Conservation (phyloP, 345 rosid species). For the Salix koriyanagi region DNA sequence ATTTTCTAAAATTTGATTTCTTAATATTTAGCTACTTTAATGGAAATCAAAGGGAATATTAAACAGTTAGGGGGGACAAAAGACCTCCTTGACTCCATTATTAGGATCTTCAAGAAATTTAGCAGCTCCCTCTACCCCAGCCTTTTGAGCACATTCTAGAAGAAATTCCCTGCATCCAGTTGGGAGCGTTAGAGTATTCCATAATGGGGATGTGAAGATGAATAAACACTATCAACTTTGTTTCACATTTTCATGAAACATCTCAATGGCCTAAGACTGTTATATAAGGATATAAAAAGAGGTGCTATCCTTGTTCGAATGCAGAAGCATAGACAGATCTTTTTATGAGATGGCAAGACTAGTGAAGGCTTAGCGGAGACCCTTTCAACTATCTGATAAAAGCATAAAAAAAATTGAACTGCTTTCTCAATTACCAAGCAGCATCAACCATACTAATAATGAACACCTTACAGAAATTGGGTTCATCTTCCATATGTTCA, state of each 20-base stretch:
- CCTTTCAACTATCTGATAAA: too few relatives aligned
- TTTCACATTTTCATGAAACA: background rate
- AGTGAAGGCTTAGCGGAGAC: too few relatives aligned
- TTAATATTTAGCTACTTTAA: background rate
- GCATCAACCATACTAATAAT: too few relatives aligned
- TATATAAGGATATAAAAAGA: background rate
- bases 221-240: background rate
- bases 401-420: too few relatives aligned
- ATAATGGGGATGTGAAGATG: background rate
- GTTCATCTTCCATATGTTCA: too few relatives aligned
- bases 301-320: too few relatives aligned
- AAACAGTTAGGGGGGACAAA: conserved; percentile 1
- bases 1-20: background rate
- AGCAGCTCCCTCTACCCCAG: conserved; percentile 75
- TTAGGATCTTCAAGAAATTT: conserved; percentile 72
- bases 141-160: conserved; percentile 64
- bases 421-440: too few relatives aligned
- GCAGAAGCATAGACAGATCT: too few relatives aligned
- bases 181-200: background rate
- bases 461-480: too few relatives aligned
- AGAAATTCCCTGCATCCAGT: conserved; percentile 62
- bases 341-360: too few relatives aligned
- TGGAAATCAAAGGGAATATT: background rate
- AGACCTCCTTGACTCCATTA: conserved; percentile 60
- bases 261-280: background rate